Evolutionary conservation across 2,329 filamentous ascomycete genomes (phyloP), one percentile per base, ranked within the genome.

Genomic region (Colletotrichum salicis): DNA sequence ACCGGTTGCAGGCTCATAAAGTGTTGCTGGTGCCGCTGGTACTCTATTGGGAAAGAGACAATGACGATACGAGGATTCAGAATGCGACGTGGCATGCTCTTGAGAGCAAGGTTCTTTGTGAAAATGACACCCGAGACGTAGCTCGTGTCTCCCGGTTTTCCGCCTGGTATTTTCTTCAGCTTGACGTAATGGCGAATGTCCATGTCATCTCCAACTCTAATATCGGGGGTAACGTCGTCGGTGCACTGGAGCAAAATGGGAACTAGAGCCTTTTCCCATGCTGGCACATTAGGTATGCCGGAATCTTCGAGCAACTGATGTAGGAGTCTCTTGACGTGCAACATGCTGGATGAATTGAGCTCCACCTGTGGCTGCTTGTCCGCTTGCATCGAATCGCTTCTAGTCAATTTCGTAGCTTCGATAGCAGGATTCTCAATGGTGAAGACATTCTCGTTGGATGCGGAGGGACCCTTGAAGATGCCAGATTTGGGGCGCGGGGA

Each of bases 1-100:
- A 99, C 95, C 51, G 96, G 96, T 77, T 98, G 95, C 61, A 99
- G 84, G 77, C 96, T 99, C 95, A 99, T 98, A 80, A 99, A 98
- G 80, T 98, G 95, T 74, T 94, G 90, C 80, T 88, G 86, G 76
- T 98, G 95, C 51, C 96, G 91, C 70, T 97, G 94, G 80, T 99
- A 99, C 79, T 99, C 96, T 70, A 99, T 94, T 0, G 96, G 92
- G 78, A 99, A 99, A 0, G 95, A 96, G 69, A 99, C 92, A 74
- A 99, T 94, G 60, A 97, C 88, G 73, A 99, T 96, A 37, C 94
- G 91, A 3, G 96, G 96, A 66, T 94, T 92, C 13, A 88, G 82
- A 73, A 98, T 96, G 74, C 91, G 94, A 69, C 96, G 90, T 22
- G 94, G 92, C 96, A 99, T 99, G 81, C 93, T 97, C 80, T 99